Percentiles rank a stretch among this genome's conserved stretches.
These are phyloP conservation scores for Lentinula guzmanii DNA, from an alignment of 768 basidiomycete species.

Conservation along the genomic window DNA sequence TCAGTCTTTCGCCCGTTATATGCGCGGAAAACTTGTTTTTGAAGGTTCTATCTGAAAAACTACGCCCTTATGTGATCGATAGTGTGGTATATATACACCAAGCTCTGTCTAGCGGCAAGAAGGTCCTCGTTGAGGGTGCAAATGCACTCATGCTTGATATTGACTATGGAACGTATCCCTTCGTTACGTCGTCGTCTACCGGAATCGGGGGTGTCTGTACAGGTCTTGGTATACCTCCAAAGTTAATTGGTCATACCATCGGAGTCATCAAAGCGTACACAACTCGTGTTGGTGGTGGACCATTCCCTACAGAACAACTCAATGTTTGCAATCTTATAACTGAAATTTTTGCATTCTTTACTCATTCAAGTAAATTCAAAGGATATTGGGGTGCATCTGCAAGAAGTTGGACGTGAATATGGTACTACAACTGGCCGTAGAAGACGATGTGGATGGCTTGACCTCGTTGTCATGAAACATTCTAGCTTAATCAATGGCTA, in stretches of 20 bases:
- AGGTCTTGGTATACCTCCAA: conserved; percentile 94
- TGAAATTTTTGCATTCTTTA: neutral
- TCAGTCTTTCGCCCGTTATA: neutral
- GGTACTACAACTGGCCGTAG: conserved; percentile 91
- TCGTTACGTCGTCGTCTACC: conserved; percentile 92
- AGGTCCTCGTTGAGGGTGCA: conserved; percentile 90
- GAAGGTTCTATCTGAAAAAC: conserved; percentile 75
- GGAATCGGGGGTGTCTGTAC: conserved; percentile 95
- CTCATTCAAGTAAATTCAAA: conserved; percentile 20
- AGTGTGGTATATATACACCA: conserved; percentile 80
- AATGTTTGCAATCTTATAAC: conserved; percentile 46
- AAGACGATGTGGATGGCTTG: conserved; percentile 95
- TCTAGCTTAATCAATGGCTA: conserved; percentile 96
- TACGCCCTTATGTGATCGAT: conserved; percentile 87
- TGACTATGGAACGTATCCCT: conserved; percentile 98
- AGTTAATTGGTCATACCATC: conserved; percentile 76
- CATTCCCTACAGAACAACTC: conserved; percentile 95
- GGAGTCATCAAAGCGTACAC: conserved; percentile 99
- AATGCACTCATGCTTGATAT: conserved; percentile 98
- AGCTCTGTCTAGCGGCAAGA: conserved; percentile 70
- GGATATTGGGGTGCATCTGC: conserved; percentile 81
- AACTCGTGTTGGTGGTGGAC: conserved; percentile 96
- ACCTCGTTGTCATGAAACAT: conserved; percentile 90
- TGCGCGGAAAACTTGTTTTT: neutral
- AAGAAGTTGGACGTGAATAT: conserved; percentile 90